phyloP scores from a whole-genome alignment of 306 rosid genomes.

The Fagus sylvatica region DNA sequence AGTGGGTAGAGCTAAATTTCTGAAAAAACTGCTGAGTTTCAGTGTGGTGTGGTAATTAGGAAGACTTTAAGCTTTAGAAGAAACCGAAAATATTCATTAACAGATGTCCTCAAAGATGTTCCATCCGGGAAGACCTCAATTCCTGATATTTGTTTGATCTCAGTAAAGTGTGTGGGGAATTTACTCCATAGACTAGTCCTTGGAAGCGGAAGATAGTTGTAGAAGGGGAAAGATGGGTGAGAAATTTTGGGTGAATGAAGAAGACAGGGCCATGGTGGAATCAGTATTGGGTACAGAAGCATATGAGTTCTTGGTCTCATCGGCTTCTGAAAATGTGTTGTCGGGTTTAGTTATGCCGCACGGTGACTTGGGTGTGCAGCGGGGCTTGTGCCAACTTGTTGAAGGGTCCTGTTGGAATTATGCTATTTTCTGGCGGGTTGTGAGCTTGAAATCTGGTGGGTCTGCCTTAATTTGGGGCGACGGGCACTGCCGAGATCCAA shows the following conservation, averaged over 20 bases:
- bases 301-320: slow-evolving; percentile 59
- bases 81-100: background rate
- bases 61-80: background rate
- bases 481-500: slow-evolving; percentile 59
- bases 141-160: background rate
- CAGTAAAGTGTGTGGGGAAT: slow-evolving; percentile 8
- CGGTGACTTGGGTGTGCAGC: slow-evolving; percentile 46
- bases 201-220: slow-evolving; percentile 14
- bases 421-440: slow-evolving; percentile 80
- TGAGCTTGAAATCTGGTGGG: slow-evolving; percentile 69
- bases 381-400: slow-evolving; percentile 60
- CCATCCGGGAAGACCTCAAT: background rate
- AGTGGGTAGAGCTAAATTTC: background rate
- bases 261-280: slow-evolving; percentile 73
- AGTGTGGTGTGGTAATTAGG: slow-evolving; percentile 3
- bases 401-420: slow-evolving; percentile 76
- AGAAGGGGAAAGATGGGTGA: slow-evolving; percentile 48
- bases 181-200: background rate
- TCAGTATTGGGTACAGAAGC: slow-evolving; percentile 85
- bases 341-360: slow-evolving; percentile 44
- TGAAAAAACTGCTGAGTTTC: background rate
- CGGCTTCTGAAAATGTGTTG: slow-evolving; percentile 54
- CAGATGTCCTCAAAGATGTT: background rate
- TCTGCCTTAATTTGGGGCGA: slow-evolving; percentile 76
- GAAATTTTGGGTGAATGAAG: slow-evolving; percentile 70